These are phyloP conservation scores for Sphaerobolus stellatus DNA, from an alignment of 1,284 basidiomycete genomes.

Conservation along the genomic window DNA sequence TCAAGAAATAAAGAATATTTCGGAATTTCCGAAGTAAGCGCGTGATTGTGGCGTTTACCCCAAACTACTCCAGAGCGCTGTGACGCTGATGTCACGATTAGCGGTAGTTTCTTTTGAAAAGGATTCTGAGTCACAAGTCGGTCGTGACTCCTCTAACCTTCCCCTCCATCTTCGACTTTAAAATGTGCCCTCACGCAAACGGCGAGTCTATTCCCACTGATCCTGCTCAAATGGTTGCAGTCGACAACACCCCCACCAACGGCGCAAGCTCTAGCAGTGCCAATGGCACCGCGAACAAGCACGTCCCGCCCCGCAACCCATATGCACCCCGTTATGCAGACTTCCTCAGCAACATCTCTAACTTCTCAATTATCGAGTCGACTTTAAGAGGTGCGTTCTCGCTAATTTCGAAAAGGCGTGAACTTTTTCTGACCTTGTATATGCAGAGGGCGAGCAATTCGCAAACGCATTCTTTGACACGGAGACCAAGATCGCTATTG, in stretches of 20 bases:
- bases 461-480: conserved; percentile 99
- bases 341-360: conserved; percentile 88
- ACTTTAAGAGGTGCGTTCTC: conserved; percentile 78
- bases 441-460: conserved; percentile 95
- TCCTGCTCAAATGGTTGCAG: conserved; percentile 63
- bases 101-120: neutral
- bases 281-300: conserved; percentile 43
- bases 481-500: conserved; percentile 99
- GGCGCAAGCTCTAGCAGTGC: conserved; percentile 29
- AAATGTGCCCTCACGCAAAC: conserved; percentile 70
- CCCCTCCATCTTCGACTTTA: conserved; percentile 22
- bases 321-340: conserved; percentile 89
- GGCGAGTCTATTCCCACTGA: conserved; percentile 46
- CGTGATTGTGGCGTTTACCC: neutral
- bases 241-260: conserved; percentile 47
- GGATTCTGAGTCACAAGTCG: too few species aligned
- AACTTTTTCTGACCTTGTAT: too few species aligned
- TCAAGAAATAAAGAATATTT: neutral
- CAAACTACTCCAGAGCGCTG: neutral
- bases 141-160: conserved; percentile 10
- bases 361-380: conserved; percentile 97
- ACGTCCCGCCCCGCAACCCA: conserved; percentile 54
- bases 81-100: neutral
- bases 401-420: too few species aligned
- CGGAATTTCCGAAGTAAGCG: neutral